Conservation (phyloP, 768 basidiomycete species). For the Lactarius tabidus region DNA sequence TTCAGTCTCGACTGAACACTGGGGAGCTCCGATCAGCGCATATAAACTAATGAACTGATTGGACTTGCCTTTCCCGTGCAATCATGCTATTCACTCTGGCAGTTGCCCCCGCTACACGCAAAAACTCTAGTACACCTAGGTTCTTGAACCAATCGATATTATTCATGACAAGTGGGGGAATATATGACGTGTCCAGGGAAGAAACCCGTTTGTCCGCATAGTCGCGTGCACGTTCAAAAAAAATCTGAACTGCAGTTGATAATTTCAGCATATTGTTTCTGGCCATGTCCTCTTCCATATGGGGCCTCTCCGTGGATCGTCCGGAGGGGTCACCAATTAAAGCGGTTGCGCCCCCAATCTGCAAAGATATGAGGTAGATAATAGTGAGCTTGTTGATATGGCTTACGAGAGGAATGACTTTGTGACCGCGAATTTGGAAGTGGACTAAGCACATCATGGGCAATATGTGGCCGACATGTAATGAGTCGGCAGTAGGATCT, state of each 20-base stretch:
- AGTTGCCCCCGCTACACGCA: slow-evolving; percentile 74
- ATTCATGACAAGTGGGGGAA: slow-evolving; percentile 46
- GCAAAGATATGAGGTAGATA: slow-evolving; percentile 13
- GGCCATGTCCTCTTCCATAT: slow-evolving; percentile 56
- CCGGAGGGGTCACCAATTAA: slow-evolving; percentile 98
- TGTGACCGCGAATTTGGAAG: slow-evolving; percentile 83
- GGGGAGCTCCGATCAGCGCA: background rate
- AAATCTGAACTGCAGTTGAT: slow-evolving; percentile 57
- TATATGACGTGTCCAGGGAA: slow-evolving; percentile 13
- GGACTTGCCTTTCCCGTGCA: slow-evolving; percentile 74
- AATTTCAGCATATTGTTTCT: slow-evolving; percentile 63
- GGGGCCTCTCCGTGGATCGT: slow-evolving; percentile 71
- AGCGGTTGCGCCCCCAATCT: slow-evolving; percentile 97
- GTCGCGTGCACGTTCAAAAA: slow-evolving; percentile 61
- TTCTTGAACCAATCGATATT: slow-evolving; percentile 77
- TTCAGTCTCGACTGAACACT: slow-evolving; percentile 81
- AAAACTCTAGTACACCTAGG: slow-evolving; percentile 75
- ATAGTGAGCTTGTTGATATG: background rate
- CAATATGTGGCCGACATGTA: slow-evolving; percentile 93
- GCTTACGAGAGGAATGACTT: slow-evolving; percentile 76
- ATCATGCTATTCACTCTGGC: slow-evolving; percentile 88
- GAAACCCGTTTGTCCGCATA: slow-evolving; percentile 45
- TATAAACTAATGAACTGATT: background rate
- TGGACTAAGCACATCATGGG: slow-evolving; percentile 85
- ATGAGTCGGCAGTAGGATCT: slow-evolving; percentile 84